Percentiles rank a stretch among this genome's conserved stretches.
phyloP scores from a whole-genome alignment of 371 early-diverging fungal genomes.

The Entomophthora muscae region DNA sequence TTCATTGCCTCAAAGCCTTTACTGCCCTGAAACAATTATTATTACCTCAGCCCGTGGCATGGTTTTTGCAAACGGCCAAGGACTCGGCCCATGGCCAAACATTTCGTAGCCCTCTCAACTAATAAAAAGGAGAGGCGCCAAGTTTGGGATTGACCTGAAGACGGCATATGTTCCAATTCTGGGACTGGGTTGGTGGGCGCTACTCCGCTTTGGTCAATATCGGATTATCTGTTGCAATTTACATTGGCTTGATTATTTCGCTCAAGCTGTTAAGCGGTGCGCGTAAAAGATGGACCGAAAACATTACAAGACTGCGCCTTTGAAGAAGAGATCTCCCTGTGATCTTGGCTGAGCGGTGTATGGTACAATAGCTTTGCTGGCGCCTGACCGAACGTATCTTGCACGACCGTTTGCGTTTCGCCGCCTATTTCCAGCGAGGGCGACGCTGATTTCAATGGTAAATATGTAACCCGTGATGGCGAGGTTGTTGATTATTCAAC shows the following conservation, averaged over 20 bases:
- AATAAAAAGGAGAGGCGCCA: slow-evolving; percentile 66
- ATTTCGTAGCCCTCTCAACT: too few species aligned
- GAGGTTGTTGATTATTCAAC: too few species aligned
- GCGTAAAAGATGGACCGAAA: slow-evolving; percentile 92
- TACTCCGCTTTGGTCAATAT: slow-evolving; percentile 97
- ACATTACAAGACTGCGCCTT: slow-evolving; percentile 76
- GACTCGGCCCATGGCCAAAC: slow-evolving; percentile 88
- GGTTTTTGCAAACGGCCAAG: too few species aligned
- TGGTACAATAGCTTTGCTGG: slow-evolving; percentile 97
- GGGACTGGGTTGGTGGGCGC: too few species aligned
- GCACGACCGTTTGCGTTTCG: slow-evolving; percentile 91
- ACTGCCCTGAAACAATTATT: slow-evolving; percentile 97
- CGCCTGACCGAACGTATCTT: slow-evolving; percentile 95
- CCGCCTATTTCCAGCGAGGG: slow-evolving; percentile 97
- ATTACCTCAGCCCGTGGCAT: slow-evolving; percentile 81
- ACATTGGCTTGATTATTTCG: slow-evolving; percentile 94
- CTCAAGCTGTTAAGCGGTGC: slow-evolving; percentile 81
- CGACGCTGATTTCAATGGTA: slow-evolving; percentile 99
- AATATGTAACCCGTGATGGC: too few species aligned
- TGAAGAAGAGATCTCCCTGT: slow-evolving; percentile 87
- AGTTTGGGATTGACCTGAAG: slow-evolving; percentile 78
- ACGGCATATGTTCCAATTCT: slow-evolving; percentile 99
- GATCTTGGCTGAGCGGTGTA: slow-evolving; percentile 76
- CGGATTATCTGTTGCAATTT: slow-evolving; percentile 90
- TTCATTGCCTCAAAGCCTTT: slow-evolving; percentile 98